Base-by-base conservation (phyloP, 2,329 filamentous ascomycete genomes). In the Didymellaceae sp. region DNA sequence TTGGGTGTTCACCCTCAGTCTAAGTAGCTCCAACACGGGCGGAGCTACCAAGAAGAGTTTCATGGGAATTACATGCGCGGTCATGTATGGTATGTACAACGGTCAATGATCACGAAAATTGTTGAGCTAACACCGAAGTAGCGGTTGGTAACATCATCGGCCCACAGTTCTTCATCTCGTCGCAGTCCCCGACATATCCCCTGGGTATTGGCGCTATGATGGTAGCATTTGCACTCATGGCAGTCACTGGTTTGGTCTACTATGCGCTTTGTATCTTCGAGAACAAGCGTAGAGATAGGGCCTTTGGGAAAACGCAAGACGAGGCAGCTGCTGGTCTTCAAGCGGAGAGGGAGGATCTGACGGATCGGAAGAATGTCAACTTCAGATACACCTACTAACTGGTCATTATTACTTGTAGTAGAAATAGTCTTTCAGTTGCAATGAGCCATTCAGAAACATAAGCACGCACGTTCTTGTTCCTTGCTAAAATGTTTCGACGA, bases 81-180 rank as follows among this genome's bases (percentile, higher is more conserved):
- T 38, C 18, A 30, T 45, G 32, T 45, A 31, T 32, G 33, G 25
- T 45, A 17, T 9, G 22, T 35, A 1, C 4, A 30, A 6, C 16
- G 6, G 11, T 2, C 5, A 5, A 13, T 18, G 7, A 6, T 10
- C 20, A 16, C 4, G 3, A 8, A 11, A 11, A 5, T 9, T 16
- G 5, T 6, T 28, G 30, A 11, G 5, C 33, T 38, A 13, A 26
- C 22, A 5, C 4, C n/a, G n/a, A 1, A 7, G 11, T 14, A 41
- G 37, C 45, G 11, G 31, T 41, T 14, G 44, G 37, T 20, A 42
- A 48, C 16, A 42, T 42, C 7, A 25, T 31, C 14, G 45, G 38
- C 4, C 31, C 45, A 24, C 31, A 48, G 8, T 42, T 42, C n/a
- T 41, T 41, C 21, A 25, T 39, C n/a, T 48, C 35, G 5, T 48